Evolutionary conservation across 768 basidiomycete species (phyloP), one percentile per base, ranked within the genome.

Genomic region (Russula sp.): DNA sequence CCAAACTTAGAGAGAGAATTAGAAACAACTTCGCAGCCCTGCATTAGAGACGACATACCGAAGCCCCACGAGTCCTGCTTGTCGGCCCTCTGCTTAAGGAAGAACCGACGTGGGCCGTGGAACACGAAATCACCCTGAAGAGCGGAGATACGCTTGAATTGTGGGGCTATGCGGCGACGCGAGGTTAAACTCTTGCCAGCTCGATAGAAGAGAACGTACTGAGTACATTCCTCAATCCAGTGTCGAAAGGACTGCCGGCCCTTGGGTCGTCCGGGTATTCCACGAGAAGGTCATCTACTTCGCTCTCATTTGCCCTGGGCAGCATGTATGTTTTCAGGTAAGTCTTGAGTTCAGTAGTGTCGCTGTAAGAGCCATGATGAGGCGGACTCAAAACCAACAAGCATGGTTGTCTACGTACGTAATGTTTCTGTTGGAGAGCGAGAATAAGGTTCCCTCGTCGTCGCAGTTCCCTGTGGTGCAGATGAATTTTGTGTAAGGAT

Each of bases 401-500:
- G 16, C 6, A 18, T 10, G 16, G 3, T 52, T 22, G 54, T 57
- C 35, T 20, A 58, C 70, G 2, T 65, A 75, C 75, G 71, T 68
- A 43, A 76, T 64, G 56, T 75, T 74, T 6, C 54, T 32, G 0
- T 46, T 66, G 2, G 67, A 55, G 7, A 75, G 22, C 0, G 73
- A 62, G 66, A 75, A 76, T 3, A 74, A 48, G 0, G 83, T 82
- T 7, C 83, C 85, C 68, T 86, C 85, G 57, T 86, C 85, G 53
- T 85, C 81, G 62, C 75, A 77, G 62, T 82, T 77, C 18, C 81
- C 81, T 76, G 46, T 2, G 20, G 65, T 34, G 18, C 43, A 18
- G 6, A n/a, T 58, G 38, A 49, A 52, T 20, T 64, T 51, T 2
- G 48, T 54, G 20, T 32, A 2, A 53, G 5, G 7, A 52, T 25